Conservation (phyloP, 2,329 filamentous ascomycete genomes). For the Fusarium newnesense region DNA sequence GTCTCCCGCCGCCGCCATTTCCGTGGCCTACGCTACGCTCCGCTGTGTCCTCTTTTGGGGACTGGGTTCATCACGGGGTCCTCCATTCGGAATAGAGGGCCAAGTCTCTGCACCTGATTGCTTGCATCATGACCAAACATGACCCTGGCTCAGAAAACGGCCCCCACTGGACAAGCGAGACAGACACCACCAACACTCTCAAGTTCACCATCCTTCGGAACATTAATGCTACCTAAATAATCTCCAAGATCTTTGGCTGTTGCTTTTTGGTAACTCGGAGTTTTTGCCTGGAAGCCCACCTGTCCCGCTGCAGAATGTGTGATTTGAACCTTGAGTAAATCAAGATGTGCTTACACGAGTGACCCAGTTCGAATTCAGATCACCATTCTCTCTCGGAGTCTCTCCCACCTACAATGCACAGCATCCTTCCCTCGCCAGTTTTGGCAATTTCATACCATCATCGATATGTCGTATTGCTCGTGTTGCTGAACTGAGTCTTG, state of each 20-base stretch:
- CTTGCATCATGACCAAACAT: constrained; percentile 17
- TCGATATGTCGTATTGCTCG: constrained; percentile 6
- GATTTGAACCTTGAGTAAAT: neutral
- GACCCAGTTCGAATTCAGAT: constrained; percentile 18
- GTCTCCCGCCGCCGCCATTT: constrained; percentile 28
- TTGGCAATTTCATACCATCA: neutral
- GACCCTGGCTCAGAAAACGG: neutral
- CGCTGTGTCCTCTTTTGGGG: constrained; percentile 31
- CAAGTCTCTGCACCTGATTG: constrained; percentile 16
- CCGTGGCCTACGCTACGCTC: constrained; percentile 25
- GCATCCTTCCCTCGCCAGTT: neutral
- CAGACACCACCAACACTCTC: neutral
- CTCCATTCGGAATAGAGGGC: constrained; percentile 17
- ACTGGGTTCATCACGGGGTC: constrained; percentile 28
- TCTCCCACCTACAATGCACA: neutral
- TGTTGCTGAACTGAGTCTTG: neutral
- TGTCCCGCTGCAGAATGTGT: neutral
- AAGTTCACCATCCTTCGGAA: constrained; percentile 1
- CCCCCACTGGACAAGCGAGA: constrained; percentile 3
- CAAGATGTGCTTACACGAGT: constrained; percentile 18
- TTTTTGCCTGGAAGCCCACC: neutral
- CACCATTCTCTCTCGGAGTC: neutral
- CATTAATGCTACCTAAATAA: constrained; percentile 3
- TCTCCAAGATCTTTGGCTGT: constrained; percentile 9
- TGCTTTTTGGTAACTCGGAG: constrained; percentile 1